Percentiles rank a stretch among this genome's conserved stretches.
Evolutionary conservation across 140 eudicot genomes (phyloP).

Genomic region (Ambrosia hybrid): DNA sequence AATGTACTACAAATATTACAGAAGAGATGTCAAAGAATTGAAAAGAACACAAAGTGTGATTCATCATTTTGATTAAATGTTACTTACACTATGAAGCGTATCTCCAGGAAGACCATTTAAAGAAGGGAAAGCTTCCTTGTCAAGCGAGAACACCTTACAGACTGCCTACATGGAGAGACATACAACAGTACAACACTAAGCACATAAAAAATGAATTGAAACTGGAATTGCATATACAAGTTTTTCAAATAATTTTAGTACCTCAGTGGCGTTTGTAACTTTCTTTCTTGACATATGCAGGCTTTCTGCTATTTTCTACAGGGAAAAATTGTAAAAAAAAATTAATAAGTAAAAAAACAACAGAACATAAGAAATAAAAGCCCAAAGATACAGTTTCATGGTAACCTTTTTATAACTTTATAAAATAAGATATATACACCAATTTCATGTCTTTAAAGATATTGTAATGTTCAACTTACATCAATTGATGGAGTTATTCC

Average conservation of each 20-base stretch:
- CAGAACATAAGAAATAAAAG: constrained; percentile 4
- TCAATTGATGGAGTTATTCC: constrained; percentile 87
- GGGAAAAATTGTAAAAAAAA: constrained; percentile 11
- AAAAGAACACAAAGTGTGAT: background rate
- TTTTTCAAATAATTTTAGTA: constrained; percentile 40
- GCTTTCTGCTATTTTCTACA: constrained; percentile 75
- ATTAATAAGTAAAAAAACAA: background rate
- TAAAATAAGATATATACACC: too few species aligned
- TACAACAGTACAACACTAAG: background rate
- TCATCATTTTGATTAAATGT: background rate
- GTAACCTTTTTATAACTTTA: too few species aligned
- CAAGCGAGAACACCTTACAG: constrained; percentile 78
- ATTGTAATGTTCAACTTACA: constrained; percentile 42
- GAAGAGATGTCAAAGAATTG: constrained; percentile 1
- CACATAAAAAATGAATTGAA: constrained; percentile 8
- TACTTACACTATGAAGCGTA: constrained; percentile 89
- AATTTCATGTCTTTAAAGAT: too few species aligned
- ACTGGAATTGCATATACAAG: background rate
- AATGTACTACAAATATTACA: constrained; percentile 60
- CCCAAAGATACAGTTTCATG: too few species aligned
- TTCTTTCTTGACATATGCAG: constrained; percentile 86
- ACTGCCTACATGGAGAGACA: constrained; percentile 54
- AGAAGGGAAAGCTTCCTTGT: too few species aligned
- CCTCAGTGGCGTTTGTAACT: too few species aligned
- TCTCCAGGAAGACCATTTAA: constrained; percentile 85